These are phyloP conservation scores for Lactifluus subvellereus DNA, from an alignment of 768 basidiomycete genomes.

Conservation along the genomic window DNA sequence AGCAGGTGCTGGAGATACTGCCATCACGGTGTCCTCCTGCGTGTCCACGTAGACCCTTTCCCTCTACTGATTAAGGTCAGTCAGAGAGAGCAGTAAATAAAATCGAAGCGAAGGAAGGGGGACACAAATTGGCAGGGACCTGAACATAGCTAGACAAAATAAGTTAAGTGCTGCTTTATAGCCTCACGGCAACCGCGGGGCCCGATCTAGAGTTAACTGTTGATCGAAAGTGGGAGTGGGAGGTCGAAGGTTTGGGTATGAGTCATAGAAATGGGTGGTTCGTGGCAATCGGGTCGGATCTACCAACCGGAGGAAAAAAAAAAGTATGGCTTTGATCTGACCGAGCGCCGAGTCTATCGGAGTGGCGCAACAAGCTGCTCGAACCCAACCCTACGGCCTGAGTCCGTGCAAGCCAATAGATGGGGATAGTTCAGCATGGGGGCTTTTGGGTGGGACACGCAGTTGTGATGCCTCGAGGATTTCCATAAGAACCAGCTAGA, in stretches of 20 bases:
- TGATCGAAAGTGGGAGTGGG: no score
- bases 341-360: constrained; percentile 12
- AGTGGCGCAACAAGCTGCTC: background rate
- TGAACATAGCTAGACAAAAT: background rate
- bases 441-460: background rate
- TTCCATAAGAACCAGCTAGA: background rate
- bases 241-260: no score
- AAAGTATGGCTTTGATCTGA: background rate
- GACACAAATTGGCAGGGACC: background rate
- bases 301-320: background rate
- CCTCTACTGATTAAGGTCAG: background rate
- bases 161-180: background rate
- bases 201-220: constrained; percentile 7
- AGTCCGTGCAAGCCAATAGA: background rate
- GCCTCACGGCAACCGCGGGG: background rate
- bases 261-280: background rate
- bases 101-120: background rate
- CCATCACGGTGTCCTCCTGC: background rate
- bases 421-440: background rate
- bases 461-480: background rate
- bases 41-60: background rate
- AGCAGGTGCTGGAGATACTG: background rate
- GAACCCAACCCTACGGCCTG: background rate
- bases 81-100: background rate
- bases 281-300: background rate